A percentile compares a stretch with the other conserved stretches of the same genome.
phyloP scores from a whole-genome alignment of 1,284 basidiomycete genomes.

The Leccinum colubrinum region DNA sequence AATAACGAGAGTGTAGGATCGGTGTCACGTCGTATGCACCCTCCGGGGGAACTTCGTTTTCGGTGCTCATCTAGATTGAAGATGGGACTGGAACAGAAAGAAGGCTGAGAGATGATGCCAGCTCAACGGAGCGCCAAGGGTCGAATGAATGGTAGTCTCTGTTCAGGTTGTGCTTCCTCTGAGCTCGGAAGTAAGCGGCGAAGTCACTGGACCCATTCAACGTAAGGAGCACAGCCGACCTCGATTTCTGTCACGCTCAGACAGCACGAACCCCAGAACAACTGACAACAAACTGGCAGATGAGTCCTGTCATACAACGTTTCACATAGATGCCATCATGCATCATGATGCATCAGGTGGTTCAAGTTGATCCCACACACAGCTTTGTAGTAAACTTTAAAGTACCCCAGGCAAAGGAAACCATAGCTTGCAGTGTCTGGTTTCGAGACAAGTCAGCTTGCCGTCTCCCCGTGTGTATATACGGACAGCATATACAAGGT shows the following conservation, averaged over 20 bases:
- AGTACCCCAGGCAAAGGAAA: background rate
- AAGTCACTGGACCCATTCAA: background rate
- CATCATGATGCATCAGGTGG: too few relatives aligned
- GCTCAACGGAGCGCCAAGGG: background rate
- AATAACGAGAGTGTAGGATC: conserved; percentile 33
- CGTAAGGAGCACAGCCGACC: background rate
- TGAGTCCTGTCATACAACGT: too few relatives aligned
- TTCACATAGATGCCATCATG: too few relatives aligned
- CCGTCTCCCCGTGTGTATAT: background rate
- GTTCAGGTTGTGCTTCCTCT: background rate
- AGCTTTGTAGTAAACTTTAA: background rate
- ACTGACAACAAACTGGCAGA: background rate
- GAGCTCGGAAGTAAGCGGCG: background rate
- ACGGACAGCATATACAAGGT: background rate
- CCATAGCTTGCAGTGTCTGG: background rate
- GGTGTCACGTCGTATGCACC: conserved; percentile 31
- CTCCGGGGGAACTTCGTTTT: conserved; percentile 5
- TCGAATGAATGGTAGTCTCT: background rate
- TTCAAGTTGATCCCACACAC: background rate
- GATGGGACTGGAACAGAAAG: background rate
- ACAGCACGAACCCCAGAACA: background rate
- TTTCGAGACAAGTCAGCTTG: background rate
- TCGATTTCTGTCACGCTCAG: background rate
- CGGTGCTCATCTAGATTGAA: conserved; percentile 15
- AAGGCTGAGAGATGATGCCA: background rate